A percentile compares a stretch with the other conserved stretches of the same genome.
Conservation (phyloP, 2,329 filamentous ascomycete species). For the Penicillium concentricum region DNA sequence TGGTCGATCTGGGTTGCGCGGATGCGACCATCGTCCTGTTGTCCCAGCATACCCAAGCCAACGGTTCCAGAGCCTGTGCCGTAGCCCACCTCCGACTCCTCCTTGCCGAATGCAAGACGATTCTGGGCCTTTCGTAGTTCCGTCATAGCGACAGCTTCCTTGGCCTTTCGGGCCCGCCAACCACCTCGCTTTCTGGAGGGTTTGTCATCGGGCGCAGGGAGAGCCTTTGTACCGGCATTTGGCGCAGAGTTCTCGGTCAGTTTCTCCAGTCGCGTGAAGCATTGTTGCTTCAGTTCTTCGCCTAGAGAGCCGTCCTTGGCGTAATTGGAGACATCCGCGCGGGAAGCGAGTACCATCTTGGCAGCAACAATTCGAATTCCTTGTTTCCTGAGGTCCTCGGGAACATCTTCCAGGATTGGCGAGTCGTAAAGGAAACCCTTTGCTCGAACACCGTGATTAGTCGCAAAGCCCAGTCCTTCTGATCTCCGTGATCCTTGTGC, state of each 20-base stretch:
- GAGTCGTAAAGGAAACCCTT: conserved; percentile 94
- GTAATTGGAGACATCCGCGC: conserved; percentile 82
- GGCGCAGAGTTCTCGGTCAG: conserved; percentile 79
- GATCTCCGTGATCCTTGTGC: conserved; percentile 89
- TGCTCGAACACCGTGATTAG: conserved; percentile 85
- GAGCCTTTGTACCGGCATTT: conserved; percentile 81
- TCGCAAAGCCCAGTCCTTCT: conserved; percentile 77
- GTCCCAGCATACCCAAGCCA: conserved; percentile 93
- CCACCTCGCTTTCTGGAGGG: conserved; percentile 90
- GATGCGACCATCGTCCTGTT: conserved; percentile 82
- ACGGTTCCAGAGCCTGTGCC: conserved; percentile 80
- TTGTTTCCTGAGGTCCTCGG: conserved; percentile 83
- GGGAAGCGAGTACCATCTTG: conserved; percentile 89
- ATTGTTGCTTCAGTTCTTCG: conserved; percentile 76
- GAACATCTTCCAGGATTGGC: conserved; percentile 80
- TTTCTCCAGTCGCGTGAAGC: conserved; percentile 84
- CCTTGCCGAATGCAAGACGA: conserved; percentile 90
- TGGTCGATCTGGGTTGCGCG: conserved; percentile 87
- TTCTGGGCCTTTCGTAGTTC: conserved; percentile 96
- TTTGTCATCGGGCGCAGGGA: conserved; percentile 94
- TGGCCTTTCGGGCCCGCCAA: conserved; percentile 83
- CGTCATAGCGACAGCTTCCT: conserved; percentile 96
- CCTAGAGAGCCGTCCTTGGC: conserved; percentile 79
- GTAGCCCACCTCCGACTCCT: conserved; percentile 91
- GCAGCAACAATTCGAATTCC: conserved; percentile 92